Evolutionary conservation across 2,329 filamentous ascomycete species (phyloP).

Genomic region (Trichoderma sp.): DNA sequence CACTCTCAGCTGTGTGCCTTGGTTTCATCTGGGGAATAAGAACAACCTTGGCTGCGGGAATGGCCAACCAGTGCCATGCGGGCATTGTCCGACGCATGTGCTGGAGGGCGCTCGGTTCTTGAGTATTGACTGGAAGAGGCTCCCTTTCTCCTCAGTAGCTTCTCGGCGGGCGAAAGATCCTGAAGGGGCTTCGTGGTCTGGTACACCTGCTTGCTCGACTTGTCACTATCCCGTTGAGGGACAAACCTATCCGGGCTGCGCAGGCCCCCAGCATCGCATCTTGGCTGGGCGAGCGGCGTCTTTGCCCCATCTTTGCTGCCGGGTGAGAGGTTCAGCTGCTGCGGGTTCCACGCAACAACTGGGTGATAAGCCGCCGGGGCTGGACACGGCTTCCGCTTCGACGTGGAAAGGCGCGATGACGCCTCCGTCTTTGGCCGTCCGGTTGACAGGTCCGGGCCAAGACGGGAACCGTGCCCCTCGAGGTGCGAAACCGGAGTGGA

Average conservation of each 20-base stretch:
- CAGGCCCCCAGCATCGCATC: conserved; percentile 21
- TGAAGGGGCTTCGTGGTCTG: conserved; percentile 48
- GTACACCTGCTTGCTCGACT: conserved; percentile 49
- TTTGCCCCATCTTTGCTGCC: neutral
- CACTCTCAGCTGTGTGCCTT: neutral
- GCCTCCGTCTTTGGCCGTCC: neutral
- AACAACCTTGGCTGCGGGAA: conserved; percentile 11
- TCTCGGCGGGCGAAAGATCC: conserved; percentile 49
- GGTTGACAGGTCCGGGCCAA: conserved; percentile 1
- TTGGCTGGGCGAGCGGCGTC: neutral
- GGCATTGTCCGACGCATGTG: neutral
- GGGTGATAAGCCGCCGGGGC: neutral
- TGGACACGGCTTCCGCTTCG: neutral
- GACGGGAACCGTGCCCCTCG: conserved; percentile 27
- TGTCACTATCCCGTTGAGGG: conserved; percentile 44
- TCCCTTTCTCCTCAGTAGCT: conserved; percentile 47
- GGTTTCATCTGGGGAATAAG: neutral
- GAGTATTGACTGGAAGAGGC: conserved; percentile 49
- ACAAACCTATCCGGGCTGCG: conserved; percentile 54
- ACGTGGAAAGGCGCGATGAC: neutral
- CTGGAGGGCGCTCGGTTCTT: conserved; percentile 35
- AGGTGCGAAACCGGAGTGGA: neutral
- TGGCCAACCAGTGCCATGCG: conserved; percentile 11
- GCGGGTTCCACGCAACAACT: conserved; percentile 19
- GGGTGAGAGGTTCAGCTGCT: neutral